phyloP scores from a whole-genome alignment of 179 eudicot genomes.

The Spergularia azorica region DNA sequence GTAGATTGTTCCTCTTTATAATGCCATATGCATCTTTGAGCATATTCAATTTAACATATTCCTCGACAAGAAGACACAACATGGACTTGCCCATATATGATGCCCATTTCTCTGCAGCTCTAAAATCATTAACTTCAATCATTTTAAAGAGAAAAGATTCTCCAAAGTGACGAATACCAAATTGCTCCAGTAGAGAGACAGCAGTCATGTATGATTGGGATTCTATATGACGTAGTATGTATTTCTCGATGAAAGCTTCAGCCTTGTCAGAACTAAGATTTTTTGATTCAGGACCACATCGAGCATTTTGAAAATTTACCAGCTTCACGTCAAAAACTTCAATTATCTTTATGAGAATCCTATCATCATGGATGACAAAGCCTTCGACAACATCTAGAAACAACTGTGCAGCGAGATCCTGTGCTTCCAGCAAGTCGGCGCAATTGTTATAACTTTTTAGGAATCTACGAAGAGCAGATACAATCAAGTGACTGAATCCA shows the following conservation, averaged over 20 bases:
- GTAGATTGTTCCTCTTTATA: conserved; percentile 76
- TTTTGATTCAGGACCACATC: conserved; percentile 31
- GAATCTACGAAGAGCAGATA: conserved; percentile 68
- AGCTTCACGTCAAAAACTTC: conserved; percentile 62
- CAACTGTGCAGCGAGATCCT: conserved; percentile 61
- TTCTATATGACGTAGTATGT: conserved; percentile 57
- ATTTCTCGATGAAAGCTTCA: conserved; percentile 57
- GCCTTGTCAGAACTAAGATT: conserved; percentile 36
- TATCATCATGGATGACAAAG: conserved; percentile 49
- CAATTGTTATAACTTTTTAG: conserved; percentile 42
- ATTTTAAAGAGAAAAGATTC: conserved; percentile 64
- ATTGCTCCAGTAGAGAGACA: conserved; percentile 74
- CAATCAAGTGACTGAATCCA: conserved; percentile 81
- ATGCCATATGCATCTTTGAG: conserved; percentile 64
- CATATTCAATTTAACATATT: conserved; percentile 62
- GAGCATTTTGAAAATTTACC: conserved; percentile 54
- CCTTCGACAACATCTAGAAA: conserved; percentile 60
- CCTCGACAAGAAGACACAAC: conserved; percentile 68
- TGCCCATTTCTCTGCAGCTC: conserved; percentile 98
- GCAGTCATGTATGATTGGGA: conserved; percentile 71
- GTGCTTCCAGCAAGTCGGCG: conserved; percentile 55
- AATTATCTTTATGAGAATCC: conserved; percentile 62
- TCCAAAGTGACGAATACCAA: conserved; percentile 60
- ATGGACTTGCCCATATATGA: conserved; percentile 72
- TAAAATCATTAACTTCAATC: conserved; percentile 59